These are phyloP conservation scores for Liriodendron chinense DNA, from an alignment of 164 flowering plant species.

Conservation along the genomic window DNA sequence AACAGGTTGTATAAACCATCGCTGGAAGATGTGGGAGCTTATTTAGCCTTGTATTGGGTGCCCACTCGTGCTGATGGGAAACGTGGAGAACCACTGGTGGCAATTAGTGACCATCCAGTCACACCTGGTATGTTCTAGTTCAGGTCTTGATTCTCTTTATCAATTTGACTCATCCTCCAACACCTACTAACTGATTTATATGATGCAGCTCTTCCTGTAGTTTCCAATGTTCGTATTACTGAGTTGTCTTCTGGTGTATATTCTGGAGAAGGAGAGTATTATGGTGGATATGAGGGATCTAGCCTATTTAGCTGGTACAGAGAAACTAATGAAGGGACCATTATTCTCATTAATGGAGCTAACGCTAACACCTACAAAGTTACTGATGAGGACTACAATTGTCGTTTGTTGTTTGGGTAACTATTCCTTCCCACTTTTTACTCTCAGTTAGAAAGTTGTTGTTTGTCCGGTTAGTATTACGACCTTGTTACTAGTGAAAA, in stretches of 20 bases:
- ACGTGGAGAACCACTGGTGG: constrained; percentile 62
- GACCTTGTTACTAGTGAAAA: not conserved
- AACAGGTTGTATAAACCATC: constrained; percentile 75
- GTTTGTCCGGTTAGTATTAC: not conserved
- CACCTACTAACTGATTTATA: not conserved
- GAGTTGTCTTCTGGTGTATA: constrained; percentile 58
- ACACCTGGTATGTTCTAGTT: constrained; percentile 52
- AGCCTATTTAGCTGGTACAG: constrained; percentile 95
- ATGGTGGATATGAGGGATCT: constrained; percentile 90
- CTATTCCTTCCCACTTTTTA: constrained; percentile 4
- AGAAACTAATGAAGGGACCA: constrained; percentile 75
- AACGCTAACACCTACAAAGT: constrained; percentile 73
- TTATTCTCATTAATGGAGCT: constrained; percentile 66
- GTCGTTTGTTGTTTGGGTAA: constrained; percentile 92
- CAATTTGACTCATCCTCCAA: not conserved
- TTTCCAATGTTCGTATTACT: constrained; percentile 55
- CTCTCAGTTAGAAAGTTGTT: not conserved
- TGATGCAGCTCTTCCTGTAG: constrained; percentile 77
- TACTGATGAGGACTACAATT: constrained; percentile 78
- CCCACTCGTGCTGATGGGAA: constrained; percentile 85
- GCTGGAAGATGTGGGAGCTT: constrained; percentile 87
- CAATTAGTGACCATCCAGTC: constrained; percentile 62
- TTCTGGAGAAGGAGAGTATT: constrained; percentile 82
- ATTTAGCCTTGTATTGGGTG: constrained; percentile 77
- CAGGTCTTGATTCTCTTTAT: not conserved